Evolutionary conservation across 1,139 yeast genomes (phyloP).

Genomic region (Scheffersomyces segobiensis): DNA sequence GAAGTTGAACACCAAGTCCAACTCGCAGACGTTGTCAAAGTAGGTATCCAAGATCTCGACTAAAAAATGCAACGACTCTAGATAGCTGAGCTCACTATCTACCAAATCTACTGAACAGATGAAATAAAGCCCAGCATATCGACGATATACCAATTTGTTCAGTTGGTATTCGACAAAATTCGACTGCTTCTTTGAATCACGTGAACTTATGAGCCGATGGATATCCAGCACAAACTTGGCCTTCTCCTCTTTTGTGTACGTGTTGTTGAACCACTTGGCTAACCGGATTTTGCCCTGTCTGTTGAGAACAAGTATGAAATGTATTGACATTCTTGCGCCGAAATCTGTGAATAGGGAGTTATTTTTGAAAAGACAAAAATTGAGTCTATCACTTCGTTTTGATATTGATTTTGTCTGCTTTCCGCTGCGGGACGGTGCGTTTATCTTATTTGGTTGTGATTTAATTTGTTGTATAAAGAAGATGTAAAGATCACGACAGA

Average conservation of each 20-base stretch:
- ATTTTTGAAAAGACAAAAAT: background rate
- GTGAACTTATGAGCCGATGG: slow-evolving; percentile 76
- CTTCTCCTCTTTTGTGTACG: slow-evolving; percentile 42
- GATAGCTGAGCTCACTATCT: slow-evolving; percentile 78
- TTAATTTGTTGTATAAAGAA: background rate
- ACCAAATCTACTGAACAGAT: slow-evolving; percentile 71
- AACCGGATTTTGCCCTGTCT: slow-evolving; percentile 92
- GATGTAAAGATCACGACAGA: background rate
- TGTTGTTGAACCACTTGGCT: slow-evolving; percentile 70
- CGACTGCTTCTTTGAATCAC: slow-evolving; percentile 83
- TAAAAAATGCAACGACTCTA: slow-evolving; percentile 83
- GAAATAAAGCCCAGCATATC: slow-evolving; percentile 92
- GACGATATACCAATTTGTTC: slow-evolving; percentile 75
- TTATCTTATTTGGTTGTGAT: background rate
- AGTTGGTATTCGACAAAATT: slow-evolving; percentile 77
- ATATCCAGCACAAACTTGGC: slow-evolving; percentile 65
- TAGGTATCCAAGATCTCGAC: slow-evolving; percentile 87
- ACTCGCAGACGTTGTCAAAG: slow-evolving; percentile 90
- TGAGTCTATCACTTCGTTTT: background rate
- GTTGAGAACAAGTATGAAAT: slow-evolving; percentile 78
- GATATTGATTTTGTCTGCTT: background rate
- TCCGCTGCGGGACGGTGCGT: background rate
- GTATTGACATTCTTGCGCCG: slow-evolving; percentile 59
- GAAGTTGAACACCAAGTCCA: slow-evolving; percentile 83
- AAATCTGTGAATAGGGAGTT: background rate